A percentile compares a stretch with the other conserved stretches of the same genome.
Conservation (phyloP, 345 rosid genomes). For the Geranium brycei region DNA sequence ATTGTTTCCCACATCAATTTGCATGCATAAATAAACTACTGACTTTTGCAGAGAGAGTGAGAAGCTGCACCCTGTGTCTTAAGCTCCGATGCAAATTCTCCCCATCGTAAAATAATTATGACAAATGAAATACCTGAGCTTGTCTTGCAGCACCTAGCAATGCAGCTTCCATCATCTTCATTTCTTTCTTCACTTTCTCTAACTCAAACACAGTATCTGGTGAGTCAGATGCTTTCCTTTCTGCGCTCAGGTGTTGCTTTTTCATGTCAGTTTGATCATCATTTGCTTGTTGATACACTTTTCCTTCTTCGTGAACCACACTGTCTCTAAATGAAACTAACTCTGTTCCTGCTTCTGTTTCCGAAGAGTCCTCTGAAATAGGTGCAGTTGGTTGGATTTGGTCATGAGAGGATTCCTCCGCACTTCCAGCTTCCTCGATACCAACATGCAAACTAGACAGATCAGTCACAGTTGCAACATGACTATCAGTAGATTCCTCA, state of each 20-base stretch:
- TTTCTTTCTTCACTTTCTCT: slow-evolving; percentile 70
- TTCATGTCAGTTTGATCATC: slow-evolving; percentile 26
- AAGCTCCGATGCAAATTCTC: not conserved
- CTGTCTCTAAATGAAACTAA: not conserved
- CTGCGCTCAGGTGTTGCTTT: slow-evolving; percentile 33
- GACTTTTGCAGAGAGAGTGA: not conserved
- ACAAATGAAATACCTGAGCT: slow-evolving; percentile 65
- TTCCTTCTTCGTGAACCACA: slow-evolving; percentile 11
- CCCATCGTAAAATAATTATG: not conserved
- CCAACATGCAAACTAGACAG: slow-evolving; percentile 24
- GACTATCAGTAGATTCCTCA: slow-evolving; percentile 26
- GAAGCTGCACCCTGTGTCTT: not conserved
- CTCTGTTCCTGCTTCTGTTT: slow-evolving; percentile 24
- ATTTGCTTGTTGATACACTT: slow-evolving; percentile 24
- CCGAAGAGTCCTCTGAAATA: slow-evolving; percentile 35
- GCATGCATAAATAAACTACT: slow-evolving; percentile 2
- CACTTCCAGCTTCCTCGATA: slow-evolving; percentile 22
- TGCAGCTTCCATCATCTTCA: slow-evolving; percentile 93
- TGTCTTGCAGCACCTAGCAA: slow-evolving; percentile 99
- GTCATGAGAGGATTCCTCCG: slow-evolving; percentile 20
- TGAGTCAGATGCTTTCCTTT: slow-evolving; percentile 27
- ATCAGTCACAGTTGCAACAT: slow-evolving; percentile 18
- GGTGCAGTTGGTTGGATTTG: slow-evolving; percentile 13
- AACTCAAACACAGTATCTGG: slow-evolving; percentile 38
- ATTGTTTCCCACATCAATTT: not conserved